Evolutionary conservation across 805 yeast species (phyloP).

Genomic region (Starmerella sp.): DNA sequence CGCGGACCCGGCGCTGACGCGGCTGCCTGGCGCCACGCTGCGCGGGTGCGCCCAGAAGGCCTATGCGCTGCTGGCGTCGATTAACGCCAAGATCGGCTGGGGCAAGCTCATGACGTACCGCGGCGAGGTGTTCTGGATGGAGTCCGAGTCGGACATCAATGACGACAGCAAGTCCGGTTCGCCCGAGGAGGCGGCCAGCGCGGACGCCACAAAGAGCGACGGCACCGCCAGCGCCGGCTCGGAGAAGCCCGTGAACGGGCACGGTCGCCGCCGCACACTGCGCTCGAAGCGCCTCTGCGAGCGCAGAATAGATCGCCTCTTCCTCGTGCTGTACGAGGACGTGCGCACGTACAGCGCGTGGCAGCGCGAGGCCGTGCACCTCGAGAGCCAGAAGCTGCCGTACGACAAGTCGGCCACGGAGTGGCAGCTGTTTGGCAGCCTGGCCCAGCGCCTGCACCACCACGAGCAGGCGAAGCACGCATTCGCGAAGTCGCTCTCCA

Average conservation of each 20-base stretch:
- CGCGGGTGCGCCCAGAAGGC: constrained; percentile 47
- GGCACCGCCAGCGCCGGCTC: neutral
- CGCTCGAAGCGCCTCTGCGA: constrained; percentile 53
- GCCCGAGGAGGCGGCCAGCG: constrained; percentile 17
- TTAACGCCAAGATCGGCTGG: constrained; percentile 73
- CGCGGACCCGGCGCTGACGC: constrained; percentile 37
- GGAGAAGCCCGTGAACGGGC: neutral
- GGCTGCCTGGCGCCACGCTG: constrained; percentile 41
- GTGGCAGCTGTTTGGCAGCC: constrained; percentile 85
- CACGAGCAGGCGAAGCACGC: constrained; percentile 75
- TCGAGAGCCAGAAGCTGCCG: constrained; percentile 74
- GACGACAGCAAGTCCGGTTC: constrained; percentile 4
- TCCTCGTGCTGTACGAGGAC: constrained; percentile 60
- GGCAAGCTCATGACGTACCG: constrained; percentile 55
- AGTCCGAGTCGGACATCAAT: constrained; percentile 42
- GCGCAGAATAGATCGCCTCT: constrained; percentile 67
- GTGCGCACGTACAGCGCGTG: constrained; percentile 68
- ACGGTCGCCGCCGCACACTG: constrained; percentile 18
- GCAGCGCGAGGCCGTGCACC: constrained; percentile 84
- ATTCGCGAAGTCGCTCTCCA: constrained; percentile 56
- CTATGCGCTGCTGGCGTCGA: constrained; percentile 58
- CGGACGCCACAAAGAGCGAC: neutral
- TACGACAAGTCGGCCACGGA: constrained; percentile 70
- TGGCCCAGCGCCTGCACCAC: constrained; percentile 78
- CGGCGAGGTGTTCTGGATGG: constrained; percentile 70